phyloP scores from a whole-genome alignment of 192 early-diverging fungal genomes.

The Podila clonocystis region DNA sequence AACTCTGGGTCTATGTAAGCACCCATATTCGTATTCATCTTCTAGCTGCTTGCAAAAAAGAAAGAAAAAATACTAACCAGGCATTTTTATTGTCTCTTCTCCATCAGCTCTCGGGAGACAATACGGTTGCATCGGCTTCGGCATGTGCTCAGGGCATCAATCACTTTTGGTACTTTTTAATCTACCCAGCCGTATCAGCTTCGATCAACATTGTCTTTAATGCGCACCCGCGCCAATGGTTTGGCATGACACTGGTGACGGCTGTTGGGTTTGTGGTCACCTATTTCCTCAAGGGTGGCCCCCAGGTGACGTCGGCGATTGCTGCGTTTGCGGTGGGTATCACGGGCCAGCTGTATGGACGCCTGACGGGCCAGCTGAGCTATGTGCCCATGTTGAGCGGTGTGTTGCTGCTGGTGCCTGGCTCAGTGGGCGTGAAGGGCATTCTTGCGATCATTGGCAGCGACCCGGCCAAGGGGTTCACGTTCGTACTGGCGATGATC shows the following conservation, averaged over 20 bases:
- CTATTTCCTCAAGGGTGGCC: slow-evolving; percentile 28
- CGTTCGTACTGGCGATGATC: slow-evolving; percentile 54
- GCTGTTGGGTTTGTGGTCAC: slow-evolving; percentile 48
- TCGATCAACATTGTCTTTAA: slow-evolving; percentile 56
- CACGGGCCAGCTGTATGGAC: slow-evolving; percentile 49
- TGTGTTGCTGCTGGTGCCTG: slow-evolving; percentile 52
- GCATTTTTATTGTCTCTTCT: neutral
- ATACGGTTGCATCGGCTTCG: slow-evolving; percentile 14
- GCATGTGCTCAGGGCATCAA: slow-evolving; percentile 41
- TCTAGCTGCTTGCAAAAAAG: neutral
- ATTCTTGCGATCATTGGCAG: slow-evolving; percentile 45
- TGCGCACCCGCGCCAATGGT: slow-evolving; percentile 48
- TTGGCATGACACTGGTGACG: slow-evolving; percentile 47
- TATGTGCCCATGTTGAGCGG: slow-evolving; percentile 55
- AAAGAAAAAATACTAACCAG: neutral
- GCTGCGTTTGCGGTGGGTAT: slow-evolving; percentile 51
- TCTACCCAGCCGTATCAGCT: slow-evolving; percentile 45
- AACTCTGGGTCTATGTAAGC: slow-evolving; percentile 47
- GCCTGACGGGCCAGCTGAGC: slow-evolving; percentile 44
- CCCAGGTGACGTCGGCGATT: slow-evolving; percentile 29
- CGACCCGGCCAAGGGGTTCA: slow-evolving; percentile 37
- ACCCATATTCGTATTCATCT: neutral
- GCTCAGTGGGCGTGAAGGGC: slow-evolving; percentile 50
- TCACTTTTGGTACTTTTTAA: slow-evolving; percentile 49
- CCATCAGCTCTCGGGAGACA: slow-evolving; percentile 15